Evolutionary conservation across 2,329 filamentous ascomycete species (phyloP).

Genomic region (Penicillium sp.): DNA sequence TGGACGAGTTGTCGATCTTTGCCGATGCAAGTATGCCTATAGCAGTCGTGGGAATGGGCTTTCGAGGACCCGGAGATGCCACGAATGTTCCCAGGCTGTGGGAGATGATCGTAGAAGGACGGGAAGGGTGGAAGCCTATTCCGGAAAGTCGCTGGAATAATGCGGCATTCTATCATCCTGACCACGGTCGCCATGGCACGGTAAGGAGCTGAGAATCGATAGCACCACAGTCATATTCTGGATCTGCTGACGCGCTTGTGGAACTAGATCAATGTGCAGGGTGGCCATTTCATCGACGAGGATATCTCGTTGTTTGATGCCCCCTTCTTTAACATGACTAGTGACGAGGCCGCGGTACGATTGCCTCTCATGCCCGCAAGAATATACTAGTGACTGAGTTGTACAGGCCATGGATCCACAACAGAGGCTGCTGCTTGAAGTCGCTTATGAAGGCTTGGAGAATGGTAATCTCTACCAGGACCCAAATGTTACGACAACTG

Average conservation of each 20-base stretch:
- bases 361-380: not conserved
- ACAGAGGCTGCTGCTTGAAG: conserved; percentile 31
- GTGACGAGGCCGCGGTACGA: conserved; percentile 26
- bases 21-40: conserved; percentile 15
- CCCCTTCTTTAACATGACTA: conserved; percentile 35
- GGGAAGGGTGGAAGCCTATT: conserved; percentile 22
- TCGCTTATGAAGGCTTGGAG: conserved; percentile 31
- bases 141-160: conserved; percentile 22
- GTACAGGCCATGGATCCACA: conserved; percentile 32
- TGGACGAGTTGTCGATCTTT: not conserved
- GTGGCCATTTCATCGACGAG: conserved; percentile 27
- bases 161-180: conserved; percentile 27
- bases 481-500: not conserved
- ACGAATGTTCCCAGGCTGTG: conserved; percentile 19
- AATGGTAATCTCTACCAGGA: conserved; percentile 19
- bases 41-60: conserved; percentile 28
- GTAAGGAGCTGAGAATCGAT: conserved; percentile 11
- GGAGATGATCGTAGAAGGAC: conserved; percentile 22
- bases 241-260: not conserved
- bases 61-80: conserved; percentile 27
- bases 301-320: conserved; percentile 33
- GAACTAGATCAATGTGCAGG: conserved; percentile 26
- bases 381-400: not conserved
- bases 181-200: conserved; percentile 25
- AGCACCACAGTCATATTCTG: no score